Conservation (phyloP, 1,284 basidiomycete genomes). For the Apiotrichum gamsii region DNA sequence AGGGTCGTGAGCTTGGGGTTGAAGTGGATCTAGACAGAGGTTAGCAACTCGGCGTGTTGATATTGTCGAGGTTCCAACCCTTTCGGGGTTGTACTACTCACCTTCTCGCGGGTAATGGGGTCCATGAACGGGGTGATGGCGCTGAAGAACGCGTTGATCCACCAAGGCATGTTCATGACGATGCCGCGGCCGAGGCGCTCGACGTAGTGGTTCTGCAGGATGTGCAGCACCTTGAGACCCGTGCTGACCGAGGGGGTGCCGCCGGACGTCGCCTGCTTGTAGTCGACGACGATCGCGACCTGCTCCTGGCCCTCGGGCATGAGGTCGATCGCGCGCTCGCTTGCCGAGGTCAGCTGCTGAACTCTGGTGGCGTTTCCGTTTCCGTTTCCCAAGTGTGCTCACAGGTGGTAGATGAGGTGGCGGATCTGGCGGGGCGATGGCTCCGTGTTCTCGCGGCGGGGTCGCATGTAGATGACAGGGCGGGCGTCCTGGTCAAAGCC, state of each 20-base stretch:
- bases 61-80: too few relatives aligned
- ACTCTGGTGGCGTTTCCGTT: constrained; percentile 22
- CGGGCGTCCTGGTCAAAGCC: constrained; percentile 76
- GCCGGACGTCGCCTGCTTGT: constrained; percentile 56
- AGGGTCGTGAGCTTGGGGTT: constrained; percentile 74
- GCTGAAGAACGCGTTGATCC: constrained; percentile 79
- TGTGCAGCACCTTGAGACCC: constrained; percentile 69
- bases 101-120: constrained; percentile 83
- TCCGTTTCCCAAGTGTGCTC: constrained; percentile 46
- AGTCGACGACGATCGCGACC: constrained; percentile 70
- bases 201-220: constrained; percentile 85
- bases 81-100: too few relatives aligned
- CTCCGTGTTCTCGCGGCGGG: constrained; percentile 73
- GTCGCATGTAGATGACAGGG: constrained; percentile 77
- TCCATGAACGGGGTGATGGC: constrained; percentile 82
- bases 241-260: constrained; percentile 74
- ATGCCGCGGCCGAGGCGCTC: constrained; percentile 75
- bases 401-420: constrained; percentile 78
- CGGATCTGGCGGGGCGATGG: constrained; percentile 66
- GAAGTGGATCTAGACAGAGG: constrained; percentile 71
- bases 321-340: constrained; percentile 76
- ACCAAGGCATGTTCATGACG: constrained; percentile 70
- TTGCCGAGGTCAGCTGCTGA: constrained; percentile 30
- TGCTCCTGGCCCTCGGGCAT: constrained; percentile 77
- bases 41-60: too few relatives aligned